Conservation (phyloP, 371 early-diverging fungal species). For the Dinochytrium kinnereticum region DNA sequence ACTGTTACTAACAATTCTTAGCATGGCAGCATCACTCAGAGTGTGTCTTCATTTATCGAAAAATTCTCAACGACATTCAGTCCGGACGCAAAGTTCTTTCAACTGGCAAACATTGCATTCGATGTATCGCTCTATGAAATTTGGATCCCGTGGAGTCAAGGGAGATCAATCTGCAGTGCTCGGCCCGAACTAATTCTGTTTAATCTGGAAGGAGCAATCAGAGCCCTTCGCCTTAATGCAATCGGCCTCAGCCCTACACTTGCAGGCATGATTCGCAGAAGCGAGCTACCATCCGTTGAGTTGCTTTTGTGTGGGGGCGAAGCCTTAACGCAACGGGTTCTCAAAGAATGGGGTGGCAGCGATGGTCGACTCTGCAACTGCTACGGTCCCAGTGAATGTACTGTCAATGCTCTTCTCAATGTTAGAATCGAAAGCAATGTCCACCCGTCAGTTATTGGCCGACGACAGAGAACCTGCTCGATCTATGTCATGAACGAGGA, state of each 20-base stretch:
- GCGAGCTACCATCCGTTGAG: background rate
- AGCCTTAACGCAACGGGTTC: constrained; percentile 25
- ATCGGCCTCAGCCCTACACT: constrained; percentile 7
- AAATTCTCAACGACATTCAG: background rate
- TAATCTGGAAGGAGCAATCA: background rate
- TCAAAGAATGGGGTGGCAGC: constrained; percentile 30
- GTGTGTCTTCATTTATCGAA: background rate
- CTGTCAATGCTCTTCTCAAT: constrained; percentile 6
- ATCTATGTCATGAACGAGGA: constrained; percentile 22
- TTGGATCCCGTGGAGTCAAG: constrained; percentile 1
- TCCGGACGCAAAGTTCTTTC: background rate
- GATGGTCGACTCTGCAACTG: constrained; percentile 28
- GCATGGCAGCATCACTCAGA: constrained; percentile 6
- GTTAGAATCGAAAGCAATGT: background rate
- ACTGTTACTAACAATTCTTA: too few relatives aligned
- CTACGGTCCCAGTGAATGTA: constrained; percentile 47
- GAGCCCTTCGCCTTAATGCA: background rate
- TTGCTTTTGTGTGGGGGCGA: constrained; percentile 28
- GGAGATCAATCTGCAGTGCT: background rate
- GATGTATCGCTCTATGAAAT: constrained; percentile 3
- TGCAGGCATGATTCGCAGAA: background rate
- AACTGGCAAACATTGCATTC: background rate
- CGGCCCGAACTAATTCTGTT: background rate
- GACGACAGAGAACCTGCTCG: constrained; percentile 18
- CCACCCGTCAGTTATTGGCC: constrained; percentile 12